Evolutionary conservation across 2,329 filamentous ascomycete genomes (phyloP), one percentile per base, ranked within the genome.

Genomic region (Gnomoniopsis sp.): DNA sequence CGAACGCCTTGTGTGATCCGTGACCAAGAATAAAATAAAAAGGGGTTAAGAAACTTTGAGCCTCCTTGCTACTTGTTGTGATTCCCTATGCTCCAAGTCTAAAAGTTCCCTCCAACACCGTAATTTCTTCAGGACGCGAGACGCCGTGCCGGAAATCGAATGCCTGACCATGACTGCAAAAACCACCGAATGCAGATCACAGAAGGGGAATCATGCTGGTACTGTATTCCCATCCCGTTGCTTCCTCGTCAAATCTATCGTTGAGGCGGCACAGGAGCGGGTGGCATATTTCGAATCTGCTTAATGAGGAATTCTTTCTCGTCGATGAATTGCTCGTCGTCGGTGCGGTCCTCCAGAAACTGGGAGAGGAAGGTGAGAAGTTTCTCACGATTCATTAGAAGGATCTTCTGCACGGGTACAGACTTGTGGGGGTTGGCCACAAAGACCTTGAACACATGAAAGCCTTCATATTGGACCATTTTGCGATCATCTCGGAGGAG

Each of bases 371-470:
- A 99, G 62, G 86, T 88, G 53, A 99, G 79, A 19, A 99, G 81
- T 68, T 93, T 90, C 64, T 97, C 93, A 59, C 93, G 87, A 72
- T 99, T 99, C 84, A 96, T 97, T 66, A 98, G 88, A 64, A 99
- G 78, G 69, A 99, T 96, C 71, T 93, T 91, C 72, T 96, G 92
- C 51, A 99, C 95, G 36, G 93, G 91, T 61, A 93, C 81, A n/a
- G 91, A 96, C 77, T 99, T 99, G 79, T 98, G 93, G 8, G 95
- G 95, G 72, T 99, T 99, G 61, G 95, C 95, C 55, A 98, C 95
- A 74, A 99, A 99, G 63, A 99, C 93, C 80, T 99, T 99, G 83
- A 99, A 99, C 46, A 99, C 93, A 72, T 99, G 95, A 73, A 99
- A 99, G 8, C 93, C 95, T 73, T 99, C 95, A 72, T 99, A 99